Conservation (phyloP, 1,284 basidiomycete genomes). For the Ustilago hordei region DNA sequence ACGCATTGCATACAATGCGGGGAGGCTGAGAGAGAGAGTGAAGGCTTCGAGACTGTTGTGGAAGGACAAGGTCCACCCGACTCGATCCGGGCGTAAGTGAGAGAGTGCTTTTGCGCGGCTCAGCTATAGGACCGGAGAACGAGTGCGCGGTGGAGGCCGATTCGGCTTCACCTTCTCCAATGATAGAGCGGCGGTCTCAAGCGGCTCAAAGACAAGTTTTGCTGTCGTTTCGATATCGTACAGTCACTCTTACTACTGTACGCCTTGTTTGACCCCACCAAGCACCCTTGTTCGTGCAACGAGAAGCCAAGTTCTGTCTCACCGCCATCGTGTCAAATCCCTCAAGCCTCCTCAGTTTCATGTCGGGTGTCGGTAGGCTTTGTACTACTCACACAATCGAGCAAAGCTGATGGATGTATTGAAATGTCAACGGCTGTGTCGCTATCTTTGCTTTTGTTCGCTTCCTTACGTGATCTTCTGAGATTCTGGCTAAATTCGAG, state of each 20-base stretch:
- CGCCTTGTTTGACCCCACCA: not conserved
- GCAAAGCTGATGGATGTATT: no score
- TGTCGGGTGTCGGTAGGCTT: no score
- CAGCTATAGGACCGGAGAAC: not conserved
- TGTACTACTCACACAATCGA: no score
- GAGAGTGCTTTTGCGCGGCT: not conserved
- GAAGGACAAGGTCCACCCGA: constrained; percentile 16
- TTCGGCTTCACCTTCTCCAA: not conserved
- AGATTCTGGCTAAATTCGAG: constrained; percentile 2
- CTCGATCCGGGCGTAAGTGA: constrained; percentile 30
- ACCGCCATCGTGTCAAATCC: not conserved
- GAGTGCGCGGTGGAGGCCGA: constrained; percentile 12
- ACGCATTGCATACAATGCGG: not conserved
- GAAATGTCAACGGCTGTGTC: not conserved
- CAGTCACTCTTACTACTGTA: constrained; percentile 1
- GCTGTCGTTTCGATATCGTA: not conserved
- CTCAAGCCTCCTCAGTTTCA: not conserved
- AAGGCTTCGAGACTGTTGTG: constrained; percentile 19
- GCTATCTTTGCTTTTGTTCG: not conserved
- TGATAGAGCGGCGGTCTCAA: not conserved
- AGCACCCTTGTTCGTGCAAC: not conserved
- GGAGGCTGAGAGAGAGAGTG: not conserved
- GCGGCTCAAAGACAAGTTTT: not conserved
- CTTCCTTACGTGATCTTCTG: constrained; percentile 32
- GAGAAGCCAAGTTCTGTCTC: not conserved